phyloP scores from a whole-genome alignment of 163 green algal species.

The Picocystis sp. region DNA sequence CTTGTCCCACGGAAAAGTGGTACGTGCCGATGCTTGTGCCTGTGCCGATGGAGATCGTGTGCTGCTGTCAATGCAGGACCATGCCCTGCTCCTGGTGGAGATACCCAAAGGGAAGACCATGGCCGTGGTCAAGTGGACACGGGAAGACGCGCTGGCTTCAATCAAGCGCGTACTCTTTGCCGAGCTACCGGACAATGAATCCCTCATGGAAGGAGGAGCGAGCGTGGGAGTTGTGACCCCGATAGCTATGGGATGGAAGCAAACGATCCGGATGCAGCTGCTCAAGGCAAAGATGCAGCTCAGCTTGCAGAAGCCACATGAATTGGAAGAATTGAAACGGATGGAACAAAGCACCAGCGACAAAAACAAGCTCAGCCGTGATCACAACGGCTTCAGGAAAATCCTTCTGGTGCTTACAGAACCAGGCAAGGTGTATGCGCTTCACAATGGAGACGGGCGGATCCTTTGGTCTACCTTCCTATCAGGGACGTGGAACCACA shows the following conservation, averaged over 20 bases:
- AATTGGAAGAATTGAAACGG: constrained; percentile 26
- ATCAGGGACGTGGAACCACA: no score
- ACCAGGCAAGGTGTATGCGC: constrained; percentile 42
- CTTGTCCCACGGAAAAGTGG: no score
- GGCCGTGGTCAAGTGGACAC: constrained; percentile 35
- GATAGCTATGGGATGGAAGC: constrained; percentile 1
- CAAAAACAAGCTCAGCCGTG: constrained; percentile 34
- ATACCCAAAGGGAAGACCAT: constrained; percentile 9
- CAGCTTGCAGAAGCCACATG: constrained; percentile 29
- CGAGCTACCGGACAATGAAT: not conserved
- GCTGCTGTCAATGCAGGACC: constrained; percentile 36
- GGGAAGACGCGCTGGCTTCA: constrained; percentile 53
- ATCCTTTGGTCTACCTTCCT: constrained; percentile 43
- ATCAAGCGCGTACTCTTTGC: constrained; percentile 1
- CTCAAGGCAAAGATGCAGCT: constrained; percentile 45
- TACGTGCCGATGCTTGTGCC: no score
- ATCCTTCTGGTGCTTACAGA: constrained; percentile 44
- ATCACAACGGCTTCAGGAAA: constrained; percentile 63
- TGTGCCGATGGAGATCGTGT: constrained; percentile 16
- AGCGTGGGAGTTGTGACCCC: no score
- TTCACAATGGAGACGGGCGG: constrained; percentile 79
- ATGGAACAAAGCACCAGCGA: constrained; percentile 25
- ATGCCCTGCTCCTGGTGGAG: constrained; percentile 35
- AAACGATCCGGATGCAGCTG: constrained; percentile 36
- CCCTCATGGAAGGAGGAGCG: no score